phyloP scores from a whole-genome alignment of 495 filamentous ascomycete species.

The Baudoinia panamericana region DNA sequence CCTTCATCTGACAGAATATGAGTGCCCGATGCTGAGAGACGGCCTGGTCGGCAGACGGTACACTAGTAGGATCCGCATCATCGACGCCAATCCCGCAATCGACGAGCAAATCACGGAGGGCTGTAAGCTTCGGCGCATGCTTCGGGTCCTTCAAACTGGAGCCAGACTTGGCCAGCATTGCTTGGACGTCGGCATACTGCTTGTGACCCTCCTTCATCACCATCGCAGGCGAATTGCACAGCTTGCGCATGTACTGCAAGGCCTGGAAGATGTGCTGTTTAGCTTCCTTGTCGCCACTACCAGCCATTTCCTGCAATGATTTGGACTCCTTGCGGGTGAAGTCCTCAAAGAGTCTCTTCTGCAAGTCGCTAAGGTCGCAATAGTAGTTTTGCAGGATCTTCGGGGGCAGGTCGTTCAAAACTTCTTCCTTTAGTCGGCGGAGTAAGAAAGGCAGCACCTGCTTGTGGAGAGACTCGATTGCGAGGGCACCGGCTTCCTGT shows the following conservation, averaged over 20 bases:
- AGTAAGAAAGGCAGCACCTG: slow-evolving; percentile 95
- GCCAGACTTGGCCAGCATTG: slow-evolving; percentile 52
- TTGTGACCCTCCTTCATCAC: slow-evolving; percentile 90
- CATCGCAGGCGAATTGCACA: slow-evolving; percentile 92
- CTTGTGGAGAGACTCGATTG: slow-evolving; percentile 94
- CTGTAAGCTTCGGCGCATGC: slow-evolving; percentile 86
- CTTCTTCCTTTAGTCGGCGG: slow-evolving; percentile 93
- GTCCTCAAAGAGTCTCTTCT: slow-evolving; percentile 89
- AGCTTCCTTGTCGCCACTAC: slow-evolving; percentile 67
- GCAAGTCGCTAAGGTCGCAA: slow-evolving; percentile 91
- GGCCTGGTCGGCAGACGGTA: slow-evolving; percentile 57
- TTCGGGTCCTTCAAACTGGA: slow-evolving; percentile 65
- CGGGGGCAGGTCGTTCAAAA: slow-evolving; percentile 86
- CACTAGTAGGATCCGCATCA: slow-evolving; percentile 30
- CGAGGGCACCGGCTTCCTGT: slow-evolving; percentile 89
- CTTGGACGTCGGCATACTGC: slow-evolving; percentile 74
- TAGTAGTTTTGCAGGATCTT: slow-evolving; percentile 99
- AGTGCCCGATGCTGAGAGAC: slow-evolving; percentile 91
- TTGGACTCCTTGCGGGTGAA: slow-evolving; percentile 88
- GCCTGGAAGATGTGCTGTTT: slow-evolving; percentile 99
- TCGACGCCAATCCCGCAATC: slow-evolving; percentile 89
- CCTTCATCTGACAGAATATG: slow-evolving; percentile 98
- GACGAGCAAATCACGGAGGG: slow-evolving; percentile 74
- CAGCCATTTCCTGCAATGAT: slow-evolving; percentile 63
- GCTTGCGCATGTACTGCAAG: slow-evolving; percentile 96